Evolutionary conservation across 495 filamentous ascomycete species (phyloP).

Genomic region (Hypoxylon subgilvum): DNA sequence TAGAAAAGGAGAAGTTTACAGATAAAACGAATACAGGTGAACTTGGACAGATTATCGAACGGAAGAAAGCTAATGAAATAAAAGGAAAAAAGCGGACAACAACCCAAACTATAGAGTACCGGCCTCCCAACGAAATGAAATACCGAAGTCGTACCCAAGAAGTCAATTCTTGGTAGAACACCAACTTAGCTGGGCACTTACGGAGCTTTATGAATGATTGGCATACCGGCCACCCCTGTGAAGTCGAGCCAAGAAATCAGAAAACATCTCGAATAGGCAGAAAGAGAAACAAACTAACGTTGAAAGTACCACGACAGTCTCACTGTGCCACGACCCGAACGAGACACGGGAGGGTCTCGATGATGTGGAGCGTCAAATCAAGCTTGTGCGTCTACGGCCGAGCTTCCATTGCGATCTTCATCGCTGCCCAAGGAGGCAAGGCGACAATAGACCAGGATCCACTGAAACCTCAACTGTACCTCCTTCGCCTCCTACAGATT

Average conservation of each 20-base stretch:
- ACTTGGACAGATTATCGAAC: constrained; percentile 8
- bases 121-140: constrained; percentile 37
- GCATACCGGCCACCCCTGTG: constrained; percentile 24
- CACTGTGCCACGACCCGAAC: constrained; percentile 21
- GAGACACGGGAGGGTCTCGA: constrained; percentile 32
- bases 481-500: neutral
- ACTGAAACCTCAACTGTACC: constrained; percentile 19
- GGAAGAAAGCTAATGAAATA: constrained; percentile 3
- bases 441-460: constrained; percentile 15
- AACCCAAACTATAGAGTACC: constrained; percentile 32
- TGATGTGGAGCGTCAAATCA: constrained; percentile 16
- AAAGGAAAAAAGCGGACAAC: constrained; percentile 24
- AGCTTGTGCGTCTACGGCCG: constrained; percentile 11
- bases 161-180: constrained; percentile 17
- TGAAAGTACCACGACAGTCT: constrained; percentile 13
- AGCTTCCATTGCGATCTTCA: constrained; percentile 40
- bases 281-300: constrained; percentile 33
- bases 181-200: constrained; percentile 24
- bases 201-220: constrained; percentile 33
- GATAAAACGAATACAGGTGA: constrained; percentile 21
- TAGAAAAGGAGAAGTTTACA: constrained; percentile 9
- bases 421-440: constrained; percentile 25
- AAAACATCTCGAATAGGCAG: constrained; percentile 32
- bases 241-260: constrained; percentile 31
- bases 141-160: constrained; percentile 22